phyloP scores from a whole-genome alignment of 768 basidiomycete species.

The Lentinula sp. region DNA sequence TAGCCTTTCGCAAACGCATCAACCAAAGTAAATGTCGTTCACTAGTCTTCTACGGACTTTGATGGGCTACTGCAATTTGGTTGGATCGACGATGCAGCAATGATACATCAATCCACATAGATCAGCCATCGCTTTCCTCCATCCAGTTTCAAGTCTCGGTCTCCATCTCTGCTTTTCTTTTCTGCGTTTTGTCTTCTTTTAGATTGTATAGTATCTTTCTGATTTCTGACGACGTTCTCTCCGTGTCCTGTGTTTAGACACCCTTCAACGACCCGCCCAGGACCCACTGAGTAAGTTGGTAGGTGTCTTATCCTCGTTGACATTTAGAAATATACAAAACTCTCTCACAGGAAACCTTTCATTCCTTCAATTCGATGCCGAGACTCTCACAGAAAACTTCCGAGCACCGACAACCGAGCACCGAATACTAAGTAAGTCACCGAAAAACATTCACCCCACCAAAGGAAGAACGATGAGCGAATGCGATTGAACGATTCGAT shows the following conservation, averaged over 20 bases:
- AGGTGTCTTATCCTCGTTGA: background rate
- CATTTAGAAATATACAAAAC: background rate
- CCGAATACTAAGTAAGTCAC: background rate
- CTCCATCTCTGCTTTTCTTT: background rate
- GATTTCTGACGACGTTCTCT: background rate
- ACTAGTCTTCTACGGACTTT: background rate
- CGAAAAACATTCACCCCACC: background rate
- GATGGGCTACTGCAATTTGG: background rate
- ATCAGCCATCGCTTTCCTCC: background rate
- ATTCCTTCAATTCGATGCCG: background rate
- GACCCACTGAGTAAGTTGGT: background rate
- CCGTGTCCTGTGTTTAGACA: background rate
- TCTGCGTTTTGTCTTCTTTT: background rate
- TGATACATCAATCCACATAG: background rate
- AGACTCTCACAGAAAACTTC: background rate
- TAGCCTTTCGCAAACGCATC: background rate
- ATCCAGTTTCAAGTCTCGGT: background rate
- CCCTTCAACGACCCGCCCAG: background rate
- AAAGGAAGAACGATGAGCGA: background rate
- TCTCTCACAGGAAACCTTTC: background rate
- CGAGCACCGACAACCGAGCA: background rate
- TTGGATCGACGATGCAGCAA: background rate
- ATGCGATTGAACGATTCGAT: background rate
- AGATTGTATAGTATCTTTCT: no score
- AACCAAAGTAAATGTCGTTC: background rate